Base-by-base conservation (phyloP, 768 basidiomycete genomes). In the Boletus insuetus region DNA sequence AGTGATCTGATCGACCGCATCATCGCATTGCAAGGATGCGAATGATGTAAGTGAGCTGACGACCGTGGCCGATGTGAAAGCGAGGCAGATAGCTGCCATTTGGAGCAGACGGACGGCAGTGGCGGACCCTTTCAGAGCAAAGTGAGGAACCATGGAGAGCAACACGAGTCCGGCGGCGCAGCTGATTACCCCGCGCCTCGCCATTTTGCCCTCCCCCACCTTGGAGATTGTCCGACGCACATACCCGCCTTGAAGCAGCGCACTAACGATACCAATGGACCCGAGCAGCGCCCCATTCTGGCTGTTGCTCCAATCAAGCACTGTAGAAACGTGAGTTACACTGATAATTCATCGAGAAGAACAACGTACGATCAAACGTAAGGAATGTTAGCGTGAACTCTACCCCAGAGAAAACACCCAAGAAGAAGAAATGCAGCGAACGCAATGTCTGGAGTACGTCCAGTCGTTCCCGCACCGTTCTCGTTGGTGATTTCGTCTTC, bases 361-460 rank as follows among this genome's bases (percentile, higher is more conserved):
- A 59, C 24, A 46, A 79, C 86, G 70, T 74, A 89, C 92, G 72
- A 68, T 93, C 91, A 64, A 92, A 94, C 3, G 90, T 97, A 45
- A 98, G 76, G 79, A 98, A 98, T 0, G 94, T 96, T 20, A 99
- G 77, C 0, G 96, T 99, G 72, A 98, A 98, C 69, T 99, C 96
- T 47, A 97, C 83, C 13, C 95, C 96, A 2, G 95, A 95, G 72
- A 99, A 98, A 47, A 96, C 69, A 49, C 87, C 82, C 56, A 98
- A 75, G 77, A 98, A 99, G 44, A 86, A 70, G 68, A 94, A 88
- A 69, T 98, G 95, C 16, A 91, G 69, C 42, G 74, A 72, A 38
- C 87, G 84, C 42, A 95, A 75, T 10, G 75, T 68, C 60, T 75
- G 78, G 48, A 98, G 80, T 24, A 79, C 67, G 22, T 66, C 57